Evolutionary conservation across 441 rosid genomes (phyloP).

Genomic region (Populus hybrid): DNA sequence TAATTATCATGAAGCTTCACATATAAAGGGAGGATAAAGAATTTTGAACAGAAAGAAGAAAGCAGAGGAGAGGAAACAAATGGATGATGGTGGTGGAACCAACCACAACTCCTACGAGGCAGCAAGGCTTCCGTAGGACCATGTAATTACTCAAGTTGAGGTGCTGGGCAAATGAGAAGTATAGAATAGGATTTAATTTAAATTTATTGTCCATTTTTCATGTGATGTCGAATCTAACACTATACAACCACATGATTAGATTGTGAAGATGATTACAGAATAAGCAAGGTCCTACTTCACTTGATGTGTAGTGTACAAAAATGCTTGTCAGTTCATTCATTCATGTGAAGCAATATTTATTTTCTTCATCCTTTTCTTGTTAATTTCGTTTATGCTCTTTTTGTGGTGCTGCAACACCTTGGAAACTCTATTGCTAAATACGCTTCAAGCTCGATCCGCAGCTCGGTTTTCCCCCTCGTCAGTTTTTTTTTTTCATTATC

Average conservation of each 20-base stretch:
- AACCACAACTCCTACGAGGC: constrained; percentile 44
- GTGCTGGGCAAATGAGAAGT: constrained; percentile 30
- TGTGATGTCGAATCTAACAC: constrained; percentile 30
- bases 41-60: constrained; percentile 45
- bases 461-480: too few relatives aligned
- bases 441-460: too few relatives aligned
- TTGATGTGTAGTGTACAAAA: constrained; percentile 23
- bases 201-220: constrained; percentile 22
- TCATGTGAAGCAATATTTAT: constrained; percentile 2
- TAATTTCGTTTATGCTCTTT: not conserved
- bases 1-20: constrained; percentile 36
- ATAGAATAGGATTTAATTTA: constrained; percentile 33
- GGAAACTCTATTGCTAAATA: not conserved
- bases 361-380: not conserved
- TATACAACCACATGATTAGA: constrained; percentile 51
- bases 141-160: constrained; percentile 41
- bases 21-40: constrained; percentile 15
- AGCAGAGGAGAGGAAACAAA: constrained; percentile 25
- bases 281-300: constrained; percentile 30
- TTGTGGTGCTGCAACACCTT: not conserved
- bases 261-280: constrained; percentile 68
- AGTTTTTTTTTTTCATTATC: too few relatives aligned
- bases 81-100: constrained; percentile 34
- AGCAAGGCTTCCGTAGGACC: constrained; percentile 50
- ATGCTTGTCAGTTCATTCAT: constrained; percentile 20